phyloP scores from a whole-genome alignment of 108 stramenopile genomes.

The Nannochloropsis salina region DNA sequence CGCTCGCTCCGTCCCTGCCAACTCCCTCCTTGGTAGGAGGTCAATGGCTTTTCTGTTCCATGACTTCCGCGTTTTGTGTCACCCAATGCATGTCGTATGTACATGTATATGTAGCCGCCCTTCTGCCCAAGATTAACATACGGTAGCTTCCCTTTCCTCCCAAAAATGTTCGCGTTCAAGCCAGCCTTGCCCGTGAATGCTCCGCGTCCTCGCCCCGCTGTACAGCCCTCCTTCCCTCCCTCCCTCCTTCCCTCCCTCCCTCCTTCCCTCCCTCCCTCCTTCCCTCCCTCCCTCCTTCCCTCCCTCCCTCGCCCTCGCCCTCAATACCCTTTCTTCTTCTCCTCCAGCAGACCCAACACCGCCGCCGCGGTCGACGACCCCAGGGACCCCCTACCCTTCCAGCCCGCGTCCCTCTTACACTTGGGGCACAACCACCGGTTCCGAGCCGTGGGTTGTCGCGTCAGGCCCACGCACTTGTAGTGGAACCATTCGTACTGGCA shows the following conservation, averaged over 20 bases:
- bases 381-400: background rate
- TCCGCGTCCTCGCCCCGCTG: background rate
- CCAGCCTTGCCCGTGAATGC: background rate
- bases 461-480: slow-evolving; percentile 21
- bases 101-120: too few species aligned
- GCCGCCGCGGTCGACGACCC: background rate
- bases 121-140: too few species aligned
- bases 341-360: background rate
- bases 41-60: too few species aligned
- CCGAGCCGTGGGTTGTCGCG: background rate
- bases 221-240: background rate
- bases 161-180: too few species aligned
- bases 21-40: too few species aligned
- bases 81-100: too few species aligned
- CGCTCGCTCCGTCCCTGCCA: too few species aligned
- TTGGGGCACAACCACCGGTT: slow-evolving; percentile 18
- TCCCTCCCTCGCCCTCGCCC: background rate
- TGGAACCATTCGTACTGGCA: slow-evolving; percentile 42
- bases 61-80: too few species aligned
- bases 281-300: background rate
- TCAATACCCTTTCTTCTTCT: background rate
- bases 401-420: background rate
- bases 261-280: background rate
- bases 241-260: slow-evolving; percentile 2
- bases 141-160: too few species aligned